phyloP scores from a whole-genome alignment of 176 grass and related monocot genomes.

The Olyra latifolia region DNA sequence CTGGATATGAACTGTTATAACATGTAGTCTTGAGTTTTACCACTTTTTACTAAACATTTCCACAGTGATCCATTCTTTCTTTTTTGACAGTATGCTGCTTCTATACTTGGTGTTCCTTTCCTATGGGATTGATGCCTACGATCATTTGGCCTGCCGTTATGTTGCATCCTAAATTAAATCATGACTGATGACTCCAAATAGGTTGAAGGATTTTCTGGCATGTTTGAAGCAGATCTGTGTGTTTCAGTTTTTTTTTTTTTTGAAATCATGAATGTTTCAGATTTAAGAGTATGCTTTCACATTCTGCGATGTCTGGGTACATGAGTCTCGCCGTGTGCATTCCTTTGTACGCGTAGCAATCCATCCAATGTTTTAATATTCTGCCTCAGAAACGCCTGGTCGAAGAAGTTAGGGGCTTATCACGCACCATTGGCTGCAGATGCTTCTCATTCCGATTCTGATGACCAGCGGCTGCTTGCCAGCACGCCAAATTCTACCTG shows the following conservation, averaged over 20 bases:
- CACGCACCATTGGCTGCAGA: slow-evolving; percentile 22
- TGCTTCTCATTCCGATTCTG: not conserved
- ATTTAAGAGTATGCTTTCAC: not conserved
- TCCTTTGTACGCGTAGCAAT: not conserved
- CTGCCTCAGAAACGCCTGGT: slow-evolving; percentile 9
- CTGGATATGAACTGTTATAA: slow-evolving; percentile 29
- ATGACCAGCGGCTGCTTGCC: not conserved
- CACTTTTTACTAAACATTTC: slow-evolving; percentile 1
- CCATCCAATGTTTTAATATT: not conserved
- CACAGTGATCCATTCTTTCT: not conserved
- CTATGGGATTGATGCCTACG: not conserved
- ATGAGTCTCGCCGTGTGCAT: not conserved
- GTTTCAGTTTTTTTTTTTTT: not conserved
- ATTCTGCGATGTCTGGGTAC: no score
- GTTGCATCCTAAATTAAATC: not conserved
- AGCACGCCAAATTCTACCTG: not conserved
- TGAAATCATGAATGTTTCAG: not conserved
- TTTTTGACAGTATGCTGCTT: not conserved
- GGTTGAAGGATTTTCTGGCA: not conserved
- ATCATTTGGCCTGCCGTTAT: not conserved
- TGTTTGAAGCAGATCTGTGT: not conserved
- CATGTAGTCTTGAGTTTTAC: slow-evolving; percentile 25
- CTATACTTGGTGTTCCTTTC: not conserved
- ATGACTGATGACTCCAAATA: not conserved
- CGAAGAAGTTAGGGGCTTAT: not conserved